Evolutionary conservation across 78 protist species (phyloP), one percentile per base, ranked within the genome.

Genomic region (Tieghemostelium lacteum): DNA sequence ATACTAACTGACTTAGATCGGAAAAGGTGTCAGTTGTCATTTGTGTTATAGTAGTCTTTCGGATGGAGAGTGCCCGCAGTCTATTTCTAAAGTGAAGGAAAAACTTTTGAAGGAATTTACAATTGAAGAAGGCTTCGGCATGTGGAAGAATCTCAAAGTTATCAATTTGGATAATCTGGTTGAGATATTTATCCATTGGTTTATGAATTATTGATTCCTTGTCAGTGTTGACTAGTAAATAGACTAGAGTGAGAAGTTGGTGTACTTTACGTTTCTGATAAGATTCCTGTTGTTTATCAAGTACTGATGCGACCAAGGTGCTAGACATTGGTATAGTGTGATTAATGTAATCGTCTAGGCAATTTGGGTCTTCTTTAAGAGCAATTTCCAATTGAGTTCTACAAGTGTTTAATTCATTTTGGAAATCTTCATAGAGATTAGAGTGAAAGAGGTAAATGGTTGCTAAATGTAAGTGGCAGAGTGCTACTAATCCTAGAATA

Each of bases 291-390:
- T 67, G 57, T 8, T 37, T 24, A 37, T 37, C 19, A 5, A 31
- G 24, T 24, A 17, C 10, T 14, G n/a, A 14, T 14, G n/a, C 72
- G 20, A 16, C 74, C 12, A 0, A 33, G 28, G 20, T 45, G 40
- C 62, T 73, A 26, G 20, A 52, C 31, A 64, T 19, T 8, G 87
- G 87, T 24, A 77, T 36, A 7, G 71, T 36, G 50, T 77, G 87
- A 2, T 17, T 2, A 0, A 77, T 0, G n/a, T 36, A 65, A 1
- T 45, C 54, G 14, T 52, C 74, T 7, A 65, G 45, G n/a, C 54
- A 39, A 24, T 49, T 36, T 14, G 26, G 10, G 36, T 77, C 66
- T 1, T 20, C 0, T 24, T 34, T 2, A 2, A 77, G 19, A 6
- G 87, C 70, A 1, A 14, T 42, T 29, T 77, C 65, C 2, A 77